These are phyloP conservation scores for Exophiala mesophila DNA, from an alignment of 2,329 filamentous ascomycete genomes.

Conservation along the genomic window DNA sequence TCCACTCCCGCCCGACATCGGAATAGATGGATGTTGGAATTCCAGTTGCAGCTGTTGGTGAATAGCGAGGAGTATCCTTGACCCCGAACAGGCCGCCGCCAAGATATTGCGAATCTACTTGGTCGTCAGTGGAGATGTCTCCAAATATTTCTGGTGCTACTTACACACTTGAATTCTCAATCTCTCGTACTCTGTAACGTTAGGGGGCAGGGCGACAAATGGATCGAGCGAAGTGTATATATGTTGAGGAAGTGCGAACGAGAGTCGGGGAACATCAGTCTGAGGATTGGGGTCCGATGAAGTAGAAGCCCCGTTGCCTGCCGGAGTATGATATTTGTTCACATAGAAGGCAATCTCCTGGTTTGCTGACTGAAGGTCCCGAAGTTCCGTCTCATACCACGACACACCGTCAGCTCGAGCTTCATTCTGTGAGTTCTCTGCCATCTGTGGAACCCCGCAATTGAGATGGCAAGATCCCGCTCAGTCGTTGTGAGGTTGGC, in stretches of 20 bases:
- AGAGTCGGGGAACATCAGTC: background rate
- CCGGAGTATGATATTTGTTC: background rate
- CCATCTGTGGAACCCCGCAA: background rate
- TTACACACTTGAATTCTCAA: background rate
- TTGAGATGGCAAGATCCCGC: no score
- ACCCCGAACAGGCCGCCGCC: constrained; percentile 1
- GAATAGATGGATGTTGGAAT: constrained; percentile 1
- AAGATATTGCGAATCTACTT: background rate
- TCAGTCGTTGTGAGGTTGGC: no score
- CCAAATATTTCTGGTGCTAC: background rate
- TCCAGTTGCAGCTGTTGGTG: constrained; percentile 1
- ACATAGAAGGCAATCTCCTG: constrained; percentile 1
- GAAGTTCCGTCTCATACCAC: background rate
- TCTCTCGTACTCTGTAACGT: background rate
- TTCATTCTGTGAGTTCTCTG: background rate
- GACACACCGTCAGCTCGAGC: background rate
- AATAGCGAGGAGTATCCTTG: background rate
- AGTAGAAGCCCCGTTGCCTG: no score
- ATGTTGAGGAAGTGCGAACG: background rate
- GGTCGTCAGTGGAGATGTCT: no score
- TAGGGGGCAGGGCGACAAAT: background rate
- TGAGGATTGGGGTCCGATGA: background rate
- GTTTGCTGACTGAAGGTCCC: constrained; percentile 1
- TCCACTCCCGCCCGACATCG: constrained; percentile 1
- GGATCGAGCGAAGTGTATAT: constrained; percentile 1